Percentiles rank a stretch among this genome's conserved stretches.
These are phyloP conservation scores for Starmerella powellii DNA, from an alignment of 805 yeast genomes.

Conservation along the genomic window DNA sequence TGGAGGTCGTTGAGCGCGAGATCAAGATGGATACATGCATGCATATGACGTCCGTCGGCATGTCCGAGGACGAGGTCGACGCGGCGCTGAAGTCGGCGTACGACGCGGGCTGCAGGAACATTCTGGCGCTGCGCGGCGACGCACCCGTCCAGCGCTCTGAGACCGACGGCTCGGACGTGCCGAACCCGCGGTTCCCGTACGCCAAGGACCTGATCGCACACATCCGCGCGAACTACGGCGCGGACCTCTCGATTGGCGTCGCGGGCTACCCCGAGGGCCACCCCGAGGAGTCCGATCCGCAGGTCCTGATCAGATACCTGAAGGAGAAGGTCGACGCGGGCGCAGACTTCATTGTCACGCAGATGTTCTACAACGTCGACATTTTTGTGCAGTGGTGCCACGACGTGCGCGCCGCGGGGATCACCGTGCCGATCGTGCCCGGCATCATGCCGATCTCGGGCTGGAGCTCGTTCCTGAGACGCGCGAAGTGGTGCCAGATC, in stretches of 20 bases:
- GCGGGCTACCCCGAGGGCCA: conserved; percentile 98
- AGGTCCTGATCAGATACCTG: conserved; percentile 45
- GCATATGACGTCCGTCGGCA: conserved; percentile 95
- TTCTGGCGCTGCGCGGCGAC: conserved; percentile 89
- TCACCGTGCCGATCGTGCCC: conserved; percentile 80
- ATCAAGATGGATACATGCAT: conserved; percentile 91
- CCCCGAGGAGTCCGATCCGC: conserved; percentile 63
- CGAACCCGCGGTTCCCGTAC: conserved; percentile 41
- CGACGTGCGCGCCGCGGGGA: conserved; percentile 55
- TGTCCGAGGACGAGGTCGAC: conserved; percentile 72
- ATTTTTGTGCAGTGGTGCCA: conserved; percentile 73
- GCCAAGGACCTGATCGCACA: conserved; percentile 78
- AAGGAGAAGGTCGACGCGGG: conserved; percentile 90
- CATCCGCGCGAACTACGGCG: conserved; percentile 66
- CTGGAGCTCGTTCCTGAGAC: conserved; percentile 78
- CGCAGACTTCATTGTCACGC: conserved; percentile 87
- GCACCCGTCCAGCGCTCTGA: conserved; percentile 62
- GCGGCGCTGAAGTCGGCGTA: conserved; percentile 76
- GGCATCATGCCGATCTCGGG: conserved; percentile 99
- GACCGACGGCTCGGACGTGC: conserved; percentile 34
- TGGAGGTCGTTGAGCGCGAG: conserved; percentile 77
- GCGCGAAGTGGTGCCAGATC: conserved; percentile 91
- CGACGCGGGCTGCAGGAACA: conserved; percentile 87
- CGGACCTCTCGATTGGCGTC: conserved; percentile 86
- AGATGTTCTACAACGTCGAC: conserved; percentile 92